Percentiles rank a stretch among this genome's conserved stretches.
Conservation (phyloP, 2,329 filamentous ascomycete genomes). For the Ophioceras dolichostomum region DNA sequence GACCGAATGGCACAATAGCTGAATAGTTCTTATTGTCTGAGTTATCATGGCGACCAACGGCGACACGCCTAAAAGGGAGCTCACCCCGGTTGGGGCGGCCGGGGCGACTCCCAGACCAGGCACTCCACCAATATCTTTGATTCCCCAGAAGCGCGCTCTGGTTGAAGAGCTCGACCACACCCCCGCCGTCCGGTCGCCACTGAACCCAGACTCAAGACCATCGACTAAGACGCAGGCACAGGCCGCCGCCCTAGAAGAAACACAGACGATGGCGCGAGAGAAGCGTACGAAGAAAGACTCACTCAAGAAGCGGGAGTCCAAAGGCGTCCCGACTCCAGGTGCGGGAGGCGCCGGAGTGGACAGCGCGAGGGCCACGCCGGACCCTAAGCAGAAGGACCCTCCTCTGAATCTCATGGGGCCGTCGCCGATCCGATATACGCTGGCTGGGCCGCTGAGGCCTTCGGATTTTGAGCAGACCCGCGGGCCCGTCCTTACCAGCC, state of each 20-base stretch:
- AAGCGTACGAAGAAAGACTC: conserved; percentile 52
- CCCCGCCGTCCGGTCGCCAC: conserved; percentile 59
- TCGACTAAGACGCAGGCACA: not conserved
- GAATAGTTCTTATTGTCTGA: too few relatives aligned
- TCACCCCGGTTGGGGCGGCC: conserved; percentile 6
- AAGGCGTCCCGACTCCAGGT: conserved; percentile 20
- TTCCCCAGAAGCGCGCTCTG: conserved; percentile 53
- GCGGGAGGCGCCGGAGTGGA: conserved; percentile 23
- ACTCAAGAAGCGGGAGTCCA: conserved; percentile 56
- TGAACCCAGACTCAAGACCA: conserved; percentile 51
- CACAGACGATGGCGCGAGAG: conserved; percentile 28
- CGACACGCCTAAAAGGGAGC: conserved; percentile 11
- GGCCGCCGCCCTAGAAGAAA: conserved; percentile 17
- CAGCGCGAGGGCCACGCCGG: conserved; percentile 43
- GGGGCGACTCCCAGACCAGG: conserved; percentile 8
- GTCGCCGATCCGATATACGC: conserved; percentile 47
- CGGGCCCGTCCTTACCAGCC: conserved; percentile 41
- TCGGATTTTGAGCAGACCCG: conserved; percentile 49
- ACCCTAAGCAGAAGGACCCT: conserved; percentile 33
- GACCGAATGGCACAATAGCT: too few relatives aligned
- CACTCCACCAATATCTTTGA: conserved; percentile 24
- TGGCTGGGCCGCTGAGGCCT: conserved; percentile 45
- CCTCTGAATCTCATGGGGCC: conserved; percentile 18
- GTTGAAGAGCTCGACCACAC: conserved; percentile 55
- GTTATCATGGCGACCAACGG: conserved; percentile 12